Percentiles rank a stretch among this genome's conserved stretches.
Conservation (phyloP, 495 filamentous ascomycete genomes). For the Aspergillus biplanus region DNA sequence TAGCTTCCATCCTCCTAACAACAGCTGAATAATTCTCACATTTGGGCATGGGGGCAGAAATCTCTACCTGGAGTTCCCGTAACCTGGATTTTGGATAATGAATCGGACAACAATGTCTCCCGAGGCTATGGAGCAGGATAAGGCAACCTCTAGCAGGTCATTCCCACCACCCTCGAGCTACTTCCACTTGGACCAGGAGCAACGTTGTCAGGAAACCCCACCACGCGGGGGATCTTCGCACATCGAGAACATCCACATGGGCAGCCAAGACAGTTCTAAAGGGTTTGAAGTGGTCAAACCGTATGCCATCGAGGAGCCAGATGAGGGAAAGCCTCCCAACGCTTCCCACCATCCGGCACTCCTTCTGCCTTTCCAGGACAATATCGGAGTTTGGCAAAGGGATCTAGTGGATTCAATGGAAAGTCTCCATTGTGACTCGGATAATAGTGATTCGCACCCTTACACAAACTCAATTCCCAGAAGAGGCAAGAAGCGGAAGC, state of each 20-base stretch:
- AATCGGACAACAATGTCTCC: neutral
- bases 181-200: neutral
- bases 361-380: constrained; percentile 26
- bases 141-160: neutral
- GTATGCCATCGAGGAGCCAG: constrained; percentile 51
- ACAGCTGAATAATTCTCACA: neutral
- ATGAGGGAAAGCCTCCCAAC: constrained; percentile 31
- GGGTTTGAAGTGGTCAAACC: constrained; percentile 34
- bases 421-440: constrained; percentile 31
- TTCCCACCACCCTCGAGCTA: neutral
- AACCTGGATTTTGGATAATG: neutral
- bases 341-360: constrained; percentile 11
- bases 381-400: constrained; percentile 35
- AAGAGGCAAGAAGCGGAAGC: constrained; percentile 47
- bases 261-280: constrained; percentile 10
- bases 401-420: constrained; percentile 41
- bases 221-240: neutral
- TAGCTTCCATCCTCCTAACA: neutral
- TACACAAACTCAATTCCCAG: constrained; percentile 9
- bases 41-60: neutral
- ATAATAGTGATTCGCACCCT: constrained; percentile 15
- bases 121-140: constrained; percentile 1
- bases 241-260: constrained; percentile 5
- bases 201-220: neutral
- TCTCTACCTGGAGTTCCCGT: neutral